Conservation (phyloP, 2,329 filamentous ascomycete species). For the Fusarium oligoseptatum region DNA sequence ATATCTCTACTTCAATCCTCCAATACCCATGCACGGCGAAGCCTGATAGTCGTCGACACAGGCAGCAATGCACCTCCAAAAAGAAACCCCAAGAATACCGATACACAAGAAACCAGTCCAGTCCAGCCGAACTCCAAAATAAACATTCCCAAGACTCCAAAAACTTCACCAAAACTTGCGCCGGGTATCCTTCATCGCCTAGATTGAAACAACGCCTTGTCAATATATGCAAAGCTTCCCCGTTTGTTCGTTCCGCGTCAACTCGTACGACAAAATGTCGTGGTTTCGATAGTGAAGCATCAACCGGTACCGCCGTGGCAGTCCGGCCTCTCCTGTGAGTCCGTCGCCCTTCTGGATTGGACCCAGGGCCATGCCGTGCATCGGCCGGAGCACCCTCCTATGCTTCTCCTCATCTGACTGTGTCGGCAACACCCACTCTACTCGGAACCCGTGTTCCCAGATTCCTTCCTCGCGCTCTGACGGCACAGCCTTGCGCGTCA, state of each 20-base stretch:
- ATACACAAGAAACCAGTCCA: background rate
- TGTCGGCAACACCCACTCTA: conserved; percentile 67
- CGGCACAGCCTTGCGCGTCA: conserved; percentile 51
- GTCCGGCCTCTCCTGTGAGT: conserved; percentile 30
- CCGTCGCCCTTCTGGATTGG: conserved; percentile 66
- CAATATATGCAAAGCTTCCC: conserved; percentile 54
- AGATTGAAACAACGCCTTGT: conserved; percentile 27
- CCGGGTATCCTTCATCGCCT: conserved; percentile 30
- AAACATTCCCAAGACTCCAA: conserved; percentile 17
- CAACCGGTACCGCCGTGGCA: conserved; percentile 70
- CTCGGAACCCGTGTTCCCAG: conserved; percentile 62
- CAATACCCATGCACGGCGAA: background rate
- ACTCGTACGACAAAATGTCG: conserved; percentile 77
- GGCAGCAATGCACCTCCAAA: background rate
- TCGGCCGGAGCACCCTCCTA: conserved; percentile 61
- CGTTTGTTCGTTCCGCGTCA: conserved; percentile 61
- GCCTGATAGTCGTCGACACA: background rate
- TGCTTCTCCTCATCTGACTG: conserved; percentile 59
- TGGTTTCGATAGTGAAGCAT: conserved; percentile 81
- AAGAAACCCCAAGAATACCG: background rate
- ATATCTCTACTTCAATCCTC: background rate
- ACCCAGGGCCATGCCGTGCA: conserved; percentile 77
- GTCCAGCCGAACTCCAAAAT: background rate
- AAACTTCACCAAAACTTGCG: conserved; percentile 18
- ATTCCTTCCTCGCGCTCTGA: conserved; percentile 35